A percentile compares a stretch with the other conserved stretches of the same genome.
Evolutionary conservation across 2,329 filamentous ascomycete genomes (phyloP).

Genomic region (Raffaelea deltoideospora): DNA sequence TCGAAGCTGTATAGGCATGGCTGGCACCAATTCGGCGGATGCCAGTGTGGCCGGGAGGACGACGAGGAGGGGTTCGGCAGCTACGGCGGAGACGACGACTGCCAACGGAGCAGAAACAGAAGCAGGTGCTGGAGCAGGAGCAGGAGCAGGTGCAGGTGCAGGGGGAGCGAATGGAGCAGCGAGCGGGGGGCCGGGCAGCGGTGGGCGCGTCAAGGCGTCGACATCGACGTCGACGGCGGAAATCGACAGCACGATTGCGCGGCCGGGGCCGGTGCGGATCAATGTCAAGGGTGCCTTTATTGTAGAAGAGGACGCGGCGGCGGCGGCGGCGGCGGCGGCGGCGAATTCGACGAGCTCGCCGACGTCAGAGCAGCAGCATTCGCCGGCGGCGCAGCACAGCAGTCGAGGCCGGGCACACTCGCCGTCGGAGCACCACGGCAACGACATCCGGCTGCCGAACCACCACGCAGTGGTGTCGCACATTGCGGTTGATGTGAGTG

Average conservation of each 20-base stretch:
- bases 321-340: slow-evolving; percentile 18
- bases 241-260: slow-evolving; percentile 45
- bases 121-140: no score
- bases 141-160: no score
- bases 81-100: no score
- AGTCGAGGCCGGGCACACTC: slow-evolving; percentile 17
- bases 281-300: slow-evolving; percentile 96
- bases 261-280: slow-evolving; percentile 68
- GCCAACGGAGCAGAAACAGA: no score
- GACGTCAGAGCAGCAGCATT: no score
- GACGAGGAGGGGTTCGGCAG: no score
- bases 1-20: no score
- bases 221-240: slow-evolving; percentile 36
- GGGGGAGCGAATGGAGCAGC: no score
- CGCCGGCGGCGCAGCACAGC: background rate
- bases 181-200: no score
- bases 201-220: no score
- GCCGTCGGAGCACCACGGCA: slow-evolving; percentile 43
- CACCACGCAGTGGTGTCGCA: slow-evolving; percentile 93
- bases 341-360: background rate
- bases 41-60: no score
- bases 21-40: no score
- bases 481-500: slow-evolving; percentile 81
- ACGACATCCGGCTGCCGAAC: slow-evolving; percentile 90
- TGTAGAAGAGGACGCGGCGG: slow-evolving; percentile 58